Base-by-base conservation (phyloP, 2,329 filamentous ascomycete genomes). In the Moelleriella libera region DNA sequence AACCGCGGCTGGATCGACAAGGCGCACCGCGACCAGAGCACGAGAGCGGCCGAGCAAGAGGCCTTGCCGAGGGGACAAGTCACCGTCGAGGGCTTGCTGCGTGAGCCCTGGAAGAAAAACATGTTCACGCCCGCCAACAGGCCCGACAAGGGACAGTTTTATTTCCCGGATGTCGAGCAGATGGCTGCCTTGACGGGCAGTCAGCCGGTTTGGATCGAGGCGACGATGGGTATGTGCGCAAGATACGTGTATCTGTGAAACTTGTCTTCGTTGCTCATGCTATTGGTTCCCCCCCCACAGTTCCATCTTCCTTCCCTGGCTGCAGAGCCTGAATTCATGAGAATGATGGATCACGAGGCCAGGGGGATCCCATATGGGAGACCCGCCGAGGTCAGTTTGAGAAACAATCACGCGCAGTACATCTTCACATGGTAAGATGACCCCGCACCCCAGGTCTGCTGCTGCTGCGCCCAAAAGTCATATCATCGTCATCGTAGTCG, bases 321-420 rank as follows among this genome's bases (percentile, higher is more conserved):
- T 14, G 32, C 58, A 90, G 86, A 83, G 58, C 85, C 87, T 48
- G 87, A 92, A 62, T 72, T 90, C 57, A 68, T 96, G 57, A 76
- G 79, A 55, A 74, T 82, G 52, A 82, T 88, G 60, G 80, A 89
- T 57, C 79, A 88, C 59, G 77, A 86, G 60, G 74, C 76, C 11
- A 85, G 83, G 57, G 92, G 92, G 30, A 82, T 96, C 50, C 92
- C 92, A 2, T 90, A 96, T 60, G 92, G 89, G 11, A 77, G 90
- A 60, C 70, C 87, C 6, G 78, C 92, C 5, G 88, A 94, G 67
- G 89, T 98, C 51, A 94, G 94, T 62, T 70, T 98, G 60, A 79
- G 88, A 63, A 98, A 98, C 63, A 97, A 94, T 67, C 92, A 98
- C 66, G 82, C 87, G 53, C 92, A 97, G 71, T 98, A 98, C 66